Percentiles rank a stretch among this genome's conserved stretches.
Evolutionary conservation across 2,329 filamentous ascomycete genomes (phyloP).

Genomic region (Aspergillus arachidicola): DNA sequence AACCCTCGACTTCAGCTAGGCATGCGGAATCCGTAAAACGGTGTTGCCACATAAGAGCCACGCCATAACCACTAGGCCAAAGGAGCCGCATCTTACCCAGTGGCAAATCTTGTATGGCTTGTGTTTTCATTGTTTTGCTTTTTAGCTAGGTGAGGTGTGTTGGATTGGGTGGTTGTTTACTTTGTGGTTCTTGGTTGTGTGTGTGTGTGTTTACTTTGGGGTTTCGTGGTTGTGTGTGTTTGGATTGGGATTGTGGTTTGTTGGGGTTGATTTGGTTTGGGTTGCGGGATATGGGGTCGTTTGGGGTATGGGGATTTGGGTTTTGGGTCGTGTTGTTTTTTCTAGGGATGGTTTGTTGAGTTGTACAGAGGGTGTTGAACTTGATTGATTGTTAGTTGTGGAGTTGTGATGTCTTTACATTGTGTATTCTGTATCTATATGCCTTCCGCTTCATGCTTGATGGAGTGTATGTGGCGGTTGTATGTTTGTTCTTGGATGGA

Average conservation of each 20-base stretch:
- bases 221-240: too few species aligned
- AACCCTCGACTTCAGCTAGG: conserved; percentile 3
- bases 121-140: background rate
- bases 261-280: background rate
- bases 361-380: background rate
- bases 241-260: too few species aligned
- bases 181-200: background rate
- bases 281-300: background rate
- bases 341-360: background rate
- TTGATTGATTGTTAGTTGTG: background rate
- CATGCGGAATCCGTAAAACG: background rate
- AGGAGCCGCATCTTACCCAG: background rate
- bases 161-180: too few species aligned
- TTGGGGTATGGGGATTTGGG: background rate
- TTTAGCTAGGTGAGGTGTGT: background rate
- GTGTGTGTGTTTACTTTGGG: too few species aligned
- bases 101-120: background rate
- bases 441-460: background rate
- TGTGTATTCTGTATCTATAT: background rate
- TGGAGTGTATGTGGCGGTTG: background rate
- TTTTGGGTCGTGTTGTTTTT: background rate
- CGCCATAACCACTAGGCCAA: conserved; percentile 4
- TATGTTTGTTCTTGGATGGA: background rate
- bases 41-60: background rate
- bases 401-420: background rate